These are phyloP conservation scores for Penicillium salamii DNA, from an alignment of 495 filamentous ascomycete species.

Conservation along the genomic window DNA sequence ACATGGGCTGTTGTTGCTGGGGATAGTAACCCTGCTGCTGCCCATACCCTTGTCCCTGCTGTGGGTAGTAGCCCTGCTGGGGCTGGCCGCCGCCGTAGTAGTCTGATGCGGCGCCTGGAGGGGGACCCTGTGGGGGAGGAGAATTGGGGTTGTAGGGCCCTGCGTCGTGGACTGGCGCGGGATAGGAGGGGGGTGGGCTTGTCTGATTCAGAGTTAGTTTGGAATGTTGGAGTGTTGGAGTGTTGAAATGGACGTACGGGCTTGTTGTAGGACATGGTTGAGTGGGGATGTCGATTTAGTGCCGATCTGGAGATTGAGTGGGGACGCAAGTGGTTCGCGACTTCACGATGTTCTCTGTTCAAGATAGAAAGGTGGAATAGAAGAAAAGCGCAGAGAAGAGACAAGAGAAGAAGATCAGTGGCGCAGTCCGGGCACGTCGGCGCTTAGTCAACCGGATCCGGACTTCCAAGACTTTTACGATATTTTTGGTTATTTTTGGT, in stretches of 20 bases:
- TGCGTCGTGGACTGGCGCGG: conserved; percentile 29
- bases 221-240: neutral
- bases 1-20: conserved; percentile 34
- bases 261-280: neutral
- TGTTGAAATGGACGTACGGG: neutral
- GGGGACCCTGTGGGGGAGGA: conserved; percentile 15
- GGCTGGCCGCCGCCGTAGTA: conserved; percentile 12
- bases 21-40: conserved; percentile 26
- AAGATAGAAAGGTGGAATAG: neutral
- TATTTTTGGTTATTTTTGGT: neutral
- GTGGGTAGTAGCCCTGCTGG: conserved; percentile 25
- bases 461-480: neutral
- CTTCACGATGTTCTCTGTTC: no score
- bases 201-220: conserved; percentile 18
- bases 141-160: conserved; percentile 25
- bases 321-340: no score
- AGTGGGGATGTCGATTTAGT: neutral
- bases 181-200: conserved; percentile 42
- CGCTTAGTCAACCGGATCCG: neutral
- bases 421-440: neutral
- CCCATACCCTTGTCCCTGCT: conserved; percentile 16
- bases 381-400: neutral
- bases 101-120: conserved; percentile 17
- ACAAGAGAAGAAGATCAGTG: neutral
- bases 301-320: neutral